Base-by-base conservation (phyloP, 1,284 basidiomycete species). In the Xerocomus nothofagi region DNA sequence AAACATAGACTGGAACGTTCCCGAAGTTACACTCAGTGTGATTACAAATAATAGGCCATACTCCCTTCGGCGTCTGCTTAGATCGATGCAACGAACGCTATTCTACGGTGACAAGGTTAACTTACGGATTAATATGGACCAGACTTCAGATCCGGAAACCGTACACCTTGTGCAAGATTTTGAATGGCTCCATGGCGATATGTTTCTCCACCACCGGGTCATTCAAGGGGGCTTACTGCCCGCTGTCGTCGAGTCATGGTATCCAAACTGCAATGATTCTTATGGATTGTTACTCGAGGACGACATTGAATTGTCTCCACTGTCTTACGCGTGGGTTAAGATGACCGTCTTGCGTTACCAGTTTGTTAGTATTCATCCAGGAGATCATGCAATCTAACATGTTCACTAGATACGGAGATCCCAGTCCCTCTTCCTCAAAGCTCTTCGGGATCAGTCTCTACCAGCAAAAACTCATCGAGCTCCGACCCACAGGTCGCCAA, bases 171-270 rank as follows among this genome's bases (percentile, higher is more conserved):
- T 78, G 7, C 68, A 78, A 44, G 66, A 71, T 20, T 75, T 82
- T 37, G 41, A 66, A 4, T 93, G 90, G 89, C 58, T 60, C 2
- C 75, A 81, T 53, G 89, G 86, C 6, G 58, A 65, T 32, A 58
- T 82, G 3, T 79, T 78, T 51, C 59, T 87, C 6, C 81, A 89
- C 43, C 86, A 85, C 59, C 79, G 91, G 11, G 75, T 91, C 47
- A 71, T 88, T 17, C 82, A 84, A 49, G 90, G 81, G 4, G 91
- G 89, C 2, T 73, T 93, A 17, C 78, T 93, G 51, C 78, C 86
- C 3, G 87, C 90, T 7, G 81, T 93, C 9, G 85, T 91, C 11
- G 90, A 93, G 65, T 88, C 87, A 3, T 93, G 91, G 90, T 92
- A 90, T 63, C 90, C 91, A 3, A 69, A 73, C 26, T 75, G 77